Evolutionary conservation across 306 rosid species (phyloP), one percentile per base, ranked within the genome.

Genomic region (Amphicarpaea edgeworthii): DNA sequence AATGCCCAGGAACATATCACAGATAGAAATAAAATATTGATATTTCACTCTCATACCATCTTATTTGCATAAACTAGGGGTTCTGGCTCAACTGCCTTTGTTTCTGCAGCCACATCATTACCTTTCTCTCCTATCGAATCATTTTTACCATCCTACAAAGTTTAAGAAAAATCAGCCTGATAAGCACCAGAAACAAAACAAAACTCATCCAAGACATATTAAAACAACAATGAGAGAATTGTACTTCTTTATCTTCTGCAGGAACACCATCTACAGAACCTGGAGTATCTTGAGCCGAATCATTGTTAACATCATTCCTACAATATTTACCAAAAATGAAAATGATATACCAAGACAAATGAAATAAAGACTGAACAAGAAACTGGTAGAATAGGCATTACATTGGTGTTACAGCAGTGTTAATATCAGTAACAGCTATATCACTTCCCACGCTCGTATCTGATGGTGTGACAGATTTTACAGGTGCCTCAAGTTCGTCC

Each of bases 71-170:
- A 91, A 51, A 78, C 83, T 62, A 85, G 40, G 73, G 91, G 80
- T 60, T 90, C 97, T 54, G 83, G 93, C 75, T 94, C 98, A 81
- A 79, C 86, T 24, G 90, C 30, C 58, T 83, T 90, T 75, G 89
- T 84, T 83, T 91, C 97, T 2, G 79, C 37, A 12, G 87, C 85
- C 83, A 47, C 65, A n/a, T 88, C 88, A 74, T 70, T 85, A 24
- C 59, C 45, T 80, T 85, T 88, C 72, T 91, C 93, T 72, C 62
- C 85, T 19, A 14, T 37, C n/a, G 20, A 59, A 17, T 86, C 93
- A 74, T 79, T 86, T 59, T 81, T 87, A 19, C 79, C 79, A 68
- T 87, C 94, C 97, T 88, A 73, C 86, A 84, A 51, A 71, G 42
- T 67, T 70, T 80, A 41, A 43, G 70, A 45, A 19, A 11, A 65